Conservation (phyloP, 352 stramenopile genomes). For the Globisporangium perplexum region DNA sequence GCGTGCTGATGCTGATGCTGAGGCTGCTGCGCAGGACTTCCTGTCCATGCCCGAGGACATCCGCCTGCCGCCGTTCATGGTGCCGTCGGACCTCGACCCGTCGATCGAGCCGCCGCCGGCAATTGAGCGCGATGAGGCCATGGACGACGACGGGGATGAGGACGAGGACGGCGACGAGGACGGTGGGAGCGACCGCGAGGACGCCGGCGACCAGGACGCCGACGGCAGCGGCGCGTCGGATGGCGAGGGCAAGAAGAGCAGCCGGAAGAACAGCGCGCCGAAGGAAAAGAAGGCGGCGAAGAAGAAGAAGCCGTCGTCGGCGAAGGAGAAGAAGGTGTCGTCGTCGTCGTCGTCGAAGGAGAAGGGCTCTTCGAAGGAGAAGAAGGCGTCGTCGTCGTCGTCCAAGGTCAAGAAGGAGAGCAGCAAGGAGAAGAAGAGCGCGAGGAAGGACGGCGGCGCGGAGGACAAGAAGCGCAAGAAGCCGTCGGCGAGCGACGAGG, state of each 20-base stretch:
- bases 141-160: slow-evolving; percentile 25
- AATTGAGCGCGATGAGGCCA: slow-evolving; percentile 19
- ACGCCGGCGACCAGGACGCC: slow-evolving; percentile 13
- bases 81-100: slow-evolving; percentile 79
- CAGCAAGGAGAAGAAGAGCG: slow-evolving; percentile 24
- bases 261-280: slow-evolving; percentile 16
- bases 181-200: slow-evolving; percentile 6
- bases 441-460: slow-evolving; percentile 14
- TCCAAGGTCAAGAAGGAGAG: slow-evolving; percentile 17
- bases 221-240: slow-evolving; percentile 18
- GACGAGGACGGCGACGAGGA: slow-evolving; percentile 17
- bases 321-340: slow-evolving; percentile 18
- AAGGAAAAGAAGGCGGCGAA: slow-evolving; percentile 27
- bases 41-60: slow-evolving; percentile 70
- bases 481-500: slow-evolving; percentile 1
- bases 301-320: slow-evolving; percentile 20
- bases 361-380: too few relatives aligned
- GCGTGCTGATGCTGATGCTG: too few relatives aligned
- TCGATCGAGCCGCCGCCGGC: slow-evolving; percentile 54
- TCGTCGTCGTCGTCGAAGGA: too few relatives aligned
- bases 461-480: slow-evolving; percentile 26
- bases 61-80: slow-evolving; percentile 65
- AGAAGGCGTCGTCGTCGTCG: too few relatives aligned
- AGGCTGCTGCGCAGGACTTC: too few relatives aligned
- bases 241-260: slow-evolving; percentile 19